Evolutionary conservation across 805 yeast genomes (phyloP), one percentile per base, ranked within the genome.

Genomic region (Barnettozyma pratensis): DNA sequence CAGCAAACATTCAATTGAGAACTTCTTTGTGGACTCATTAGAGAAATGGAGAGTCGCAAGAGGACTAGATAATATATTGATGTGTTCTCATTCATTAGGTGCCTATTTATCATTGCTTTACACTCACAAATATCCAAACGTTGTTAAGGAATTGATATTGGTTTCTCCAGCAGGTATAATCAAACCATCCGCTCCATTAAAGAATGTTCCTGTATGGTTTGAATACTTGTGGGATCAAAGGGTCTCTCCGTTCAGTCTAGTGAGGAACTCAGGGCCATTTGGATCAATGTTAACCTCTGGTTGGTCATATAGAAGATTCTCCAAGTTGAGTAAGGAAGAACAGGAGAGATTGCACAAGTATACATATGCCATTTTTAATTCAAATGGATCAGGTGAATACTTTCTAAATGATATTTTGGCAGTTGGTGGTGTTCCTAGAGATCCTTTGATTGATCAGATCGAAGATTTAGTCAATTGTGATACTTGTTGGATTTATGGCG

Each of bases 331-430:
- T 2, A 53, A 65, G 6, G 50, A 49, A 3, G 62, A 60, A 31
- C 84, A 83, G 58, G 66, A 74, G 26, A 70, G 79, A 6, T 69
- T 92, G 54, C 98, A 94, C 61, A 72, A 74, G 54, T 94, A 94
- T 63, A 72, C 92, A 0, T 91, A 92, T 65, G 79, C 83, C 4
- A 87, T 91, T 10, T 94, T 94, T 72, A 87, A 83, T 54, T 84
- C 87, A 7, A 79, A 74, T 4, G 99, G 99, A 0, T 87, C 95
- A 0, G 98, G 98, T 6, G 99, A 92, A 67, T 92, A 92, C 63
- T 83, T 92, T 73, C 71, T 94, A 54, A 86, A 88, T 55, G 86
- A 85, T 60, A 71, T 90, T 19, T 69, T 92, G 27, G 91, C 88
- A 0, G 96, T 97, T 6, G 99, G 98, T 4, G 98, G 96, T 0